Evolutionary conservation across 1,284 basidiomycete genomes (phyloP), one percentile per base, ranked within the genome.

Genomic region (Phenoliferia sp.): DNA sequence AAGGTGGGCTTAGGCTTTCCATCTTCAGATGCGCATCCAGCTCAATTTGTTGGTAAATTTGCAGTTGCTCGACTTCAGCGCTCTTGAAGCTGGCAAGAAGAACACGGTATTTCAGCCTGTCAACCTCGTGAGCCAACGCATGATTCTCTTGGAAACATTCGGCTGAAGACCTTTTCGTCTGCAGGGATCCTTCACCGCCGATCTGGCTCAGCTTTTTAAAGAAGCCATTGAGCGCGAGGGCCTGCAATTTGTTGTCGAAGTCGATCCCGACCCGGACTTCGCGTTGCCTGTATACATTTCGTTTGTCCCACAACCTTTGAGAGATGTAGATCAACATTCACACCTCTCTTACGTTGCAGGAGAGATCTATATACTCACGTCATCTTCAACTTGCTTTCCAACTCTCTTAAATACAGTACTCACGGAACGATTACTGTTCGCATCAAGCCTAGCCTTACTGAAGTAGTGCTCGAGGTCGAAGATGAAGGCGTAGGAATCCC

Each of bases 321-420:
- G 44, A 17, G 26, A 10, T 16, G 79, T 68, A 64, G 22, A 3
- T 34, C 32, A n/a, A 35, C 48, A n/a, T 10, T 26, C 26, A n/a
- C 34, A 15, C 33, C 26, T n/a, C 22, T 29, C 2, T 19, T 7
- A 7, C 28, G 3, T 22, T 6, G 32, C 57, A 35, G 57, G 3
- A n/a, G 33, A 0, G 81, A 81, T 34, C 77, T 81, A 36, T 82
- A 79, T 78, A 81, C 82, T 63, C 82, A 81, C 69, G 78, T 81
- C 67, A 39, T 69, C 19, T 80, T 78, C 75, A 80, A 80, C 59
- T 22, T 57, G 10, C 17, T 31, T 17, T 32, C 16, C 12, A 55
- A 31, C 67, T 79, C 73, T 1, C 67, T 76, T 69, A 77, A 76
- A 58, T 77, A 77, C 68, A 19, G 29, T 32, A 16, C 10, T 22